Evolutionary conservation across 2,329 filamentous ascomycete genomes (phyloP), one percentile per base, ranked within the genome.

Genomic region (Elsinoe perseae): DNA sequence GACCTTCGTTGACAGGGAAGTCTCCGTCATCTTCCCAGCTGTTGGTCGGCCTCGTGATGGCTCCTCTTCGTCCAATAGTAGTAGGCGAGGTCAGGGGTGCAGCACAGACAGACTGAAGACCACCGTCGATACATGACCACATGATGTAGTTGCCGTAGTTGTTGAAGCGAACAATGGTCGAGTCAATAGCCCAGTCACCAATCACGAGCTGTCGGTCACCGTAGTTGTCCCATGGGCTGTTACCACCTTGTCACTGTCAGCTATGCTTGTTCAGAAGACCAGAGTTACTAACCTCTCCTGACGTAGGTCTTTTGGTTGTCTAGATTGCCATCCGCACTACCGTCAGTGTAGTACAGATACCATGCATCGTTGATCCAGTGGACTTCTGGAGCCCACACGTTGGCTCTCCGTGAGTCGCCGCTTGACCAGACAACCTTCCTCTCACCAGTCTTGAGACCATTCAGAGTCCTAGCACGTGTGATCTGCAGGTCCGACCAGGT

Each of bases 271-370:
- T 8, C 16, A 10, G 21, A 14, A 25, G 4, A 10, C 9, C 4
- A 12, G 10, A 21, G n/a, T 0, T 14, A 58, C 64, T 50, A 59
- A 76, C 77, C 78, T 60, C 74, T 72, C 2, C 82, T 69, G 18
- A 79, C 80, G 56, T 82, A 75, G 3, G 74, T 65, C 9, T 75
- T 72, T 65, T 83, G 80, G 1, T 72, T 70, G 28, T 75, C 75
- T 1, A 81, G 66, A 1, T 66, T 69, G 2, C 66, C 69, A 1
- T 65, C 64, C 21, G 69, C 70, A 20, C 46, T 43, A 0, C 78
- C 77, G 1, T 78, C 76, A 0, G 78, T 78, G 63, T 81, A 82
- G 67, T 82, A 82, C 36, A 82, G 73, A 57, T 79, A 81, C 79
- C 79, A 77, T 30, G 63, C 62, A 42, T 64, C 62, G 32, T 74